Evolutionary conservation across 148 eudicot genomes (phyloP).

Genomic region (Selenicereus undatus): DNA sequence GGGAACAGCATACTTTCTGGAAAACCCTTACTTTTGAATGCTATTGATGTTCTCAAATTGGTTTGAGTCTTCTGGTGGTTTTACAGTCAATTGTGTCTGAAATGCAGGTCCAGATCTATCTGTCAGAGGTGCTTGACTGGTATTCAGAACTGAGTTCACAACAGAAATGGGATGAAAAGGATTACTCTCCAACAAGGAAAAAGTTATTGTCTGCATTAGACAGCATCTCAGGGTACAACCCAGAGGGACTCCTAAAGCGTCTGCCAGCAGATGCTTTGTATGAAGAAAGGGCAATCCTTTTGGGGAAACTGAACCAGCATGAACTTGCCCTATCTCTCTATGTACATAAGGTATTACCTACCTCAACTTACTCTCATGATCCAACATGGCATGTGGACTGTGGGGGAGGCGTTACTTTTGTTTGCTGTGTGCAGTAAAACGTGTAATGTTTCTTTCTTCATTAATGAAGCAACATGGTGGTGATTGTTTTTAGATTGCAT

Average conservation of each 20-base stretch:
- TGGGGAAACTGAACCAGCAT: slow-evolving; percentile 93
- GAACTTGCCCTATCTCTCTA: slow-evolving; percentile 93
- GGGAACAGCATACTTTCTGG: background rate
- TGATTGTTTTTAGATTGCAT: background rate
- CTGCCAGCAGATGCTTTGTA: slow-evolving; percentile 81
- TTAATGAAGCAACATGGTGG: background rate
- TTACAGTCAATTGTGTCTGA: slow-evolving; percentile 3
- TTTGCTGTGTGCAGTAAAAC: background rate
- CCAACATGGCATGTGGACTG: background rate
- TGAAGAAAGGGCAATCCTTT: slow-evolving; percentile 88
- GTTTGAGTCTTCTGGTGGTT: background rate
- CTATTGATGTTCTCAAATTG: background rate
- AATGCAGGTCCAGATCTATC: slow-evolving; percentile 84
- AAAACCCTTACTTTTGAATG: background rate
- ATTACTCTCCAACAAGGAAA: slow-evolving; percentile 75
- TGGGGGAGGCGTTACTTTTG: background rate
- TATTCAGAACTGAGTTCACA: slow-evolving; percentile 63
- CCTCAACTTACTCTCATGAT: background rate
- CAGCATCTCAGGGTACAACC: slow-evolving; percentile 73
- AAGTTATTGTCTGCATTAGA: slow-evolving; percentile 88
- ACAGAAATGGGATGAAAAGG: slow-evolving; percentile 82
- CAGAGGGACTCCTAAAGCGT: slow-evolving; percentile 75
- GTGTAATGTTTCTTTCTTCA: background rate
- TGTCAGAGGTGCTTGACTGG: slow-evolving; percentile 98
- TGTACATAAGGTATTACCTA: slow-evolving; percentile 74